phyloP scores from a whole-genome alignment of 23 red algal genomes.

The Agarophyton chilense region DNA sequence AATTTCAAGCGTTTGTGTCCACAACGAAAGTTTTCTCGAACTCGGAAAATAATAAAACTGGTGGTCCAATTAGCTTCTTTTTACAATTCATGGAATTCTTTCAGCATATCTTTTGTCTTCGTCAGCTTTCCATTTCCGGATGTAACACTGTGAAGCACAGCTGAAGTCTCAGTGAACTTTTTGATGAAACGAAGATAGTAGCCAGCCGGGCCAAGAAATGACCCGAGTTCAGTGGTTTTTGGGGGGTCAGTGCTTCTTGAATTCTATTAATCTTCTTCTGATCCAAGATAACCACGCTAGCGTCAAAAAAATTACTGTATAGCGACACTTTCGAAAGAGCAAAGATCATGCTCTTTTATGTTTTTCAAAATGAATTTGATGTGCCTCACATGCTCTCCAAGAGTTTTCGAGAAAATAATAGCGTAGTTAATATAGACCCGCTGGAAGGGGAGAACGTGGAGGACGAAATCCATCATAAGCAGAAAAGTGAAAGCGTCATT shows the following conservation, averaged over 20 bases:
- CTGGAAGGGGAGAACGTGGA: background rate
- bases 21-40: background rate
- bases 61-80: background rate
- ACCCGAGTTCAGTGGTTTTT: background rate
- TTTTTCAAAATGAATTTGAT: background rate
- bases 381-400: background rate
- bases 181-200: conserved; percentile 25
- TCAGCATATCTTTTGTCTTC: background rate
- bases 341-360: background rate
- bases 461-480: too few species aligned
- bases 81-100: background rate
- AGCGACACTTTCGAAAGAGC: background rate
- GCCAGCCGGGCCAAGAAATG: background rate
- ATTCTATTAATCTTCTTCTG: background rate
- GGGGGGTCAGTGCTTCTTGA: conserved; percentile 1
- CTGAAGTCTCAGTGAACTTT: conserved; percentile 3
- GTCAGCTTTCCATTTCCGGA: background rate
- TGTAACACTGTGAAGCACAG: too few species aligned
- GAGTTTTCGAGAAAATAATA: background rate
- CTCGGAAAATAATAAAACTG: background rate
- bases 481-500: conserved; percentile 7
- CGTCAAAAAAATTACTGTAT: background rate
- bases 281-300: background rate
- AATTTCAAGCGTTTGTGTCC: background rate
- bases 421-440: background rate